Evolutionary conservation across 306 rosid species (phyloP).

Genomic region (Astragalus glycyphyllos): DNA sequence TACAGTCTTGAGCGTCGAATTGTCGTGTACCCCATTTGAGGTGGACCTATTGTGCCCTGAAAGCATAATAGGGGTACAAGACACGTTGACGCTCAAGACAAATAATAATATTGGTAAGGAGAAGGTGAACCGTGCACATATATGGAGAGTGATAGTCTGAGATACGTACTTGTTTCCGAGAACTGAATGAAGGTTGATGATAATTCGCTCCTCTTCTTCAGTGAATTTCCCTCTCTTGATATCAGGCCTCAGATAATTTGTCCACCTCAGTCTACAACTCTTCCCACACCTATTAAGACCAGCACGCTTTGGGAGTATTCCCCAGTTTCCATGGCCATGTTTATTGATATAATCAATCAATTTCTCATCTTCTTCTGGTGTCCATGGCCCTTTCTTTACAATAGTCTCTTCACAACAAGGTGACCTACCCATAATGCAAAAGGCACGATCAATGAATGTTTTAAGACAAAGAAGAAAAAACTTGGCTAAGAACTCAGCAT

Average conservation of each 20-base stretch:
- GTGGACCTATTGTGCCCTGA: no score
- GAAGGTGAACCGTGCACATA: no score
- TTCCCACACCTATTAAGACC: conserved; percentile 92
- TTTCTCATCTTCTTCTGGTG: conserved; percentile 83
- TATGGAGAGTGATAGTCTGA: neutral
- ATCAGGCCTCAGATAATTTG: conserved; percentile 86
- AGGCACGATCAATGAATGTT: conserved; percentile 10
- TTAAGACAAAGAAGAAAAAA: neutral
- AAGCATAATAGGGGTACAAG: no score
- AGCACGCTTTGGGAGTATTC: conserved; percentile 77
- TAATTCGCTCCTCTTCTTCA: conserved; percentile 65
- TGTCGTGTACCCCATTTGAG: no score
- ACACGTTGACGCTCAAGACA: no score
- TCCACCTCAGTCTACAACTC: conserved; percentile 92
- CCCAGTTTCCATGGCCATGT: conserved; percentile 88
- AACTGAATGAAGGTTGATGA: conserved; percentile 81
- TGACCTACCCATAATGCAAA: conserved; percentile 79
- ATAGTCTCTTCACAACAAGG: conserved; percentile 71
- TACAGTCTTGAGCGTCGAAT: no score
- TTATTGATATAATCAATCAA: conserved; percentile 58
- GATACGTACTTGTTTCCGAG: conserved; percentile 73
- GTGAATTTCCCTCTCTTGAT: conserved; percentile 90
- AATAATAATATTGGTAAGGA: no score
- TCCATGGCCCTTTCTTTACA: conserved; percentile 98
- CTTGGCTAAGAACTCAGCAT: conserved; percentile 31